Base-by-base conservation (phyloP, 208 protist genomes). In the Trichomonas tenax region DNA sequence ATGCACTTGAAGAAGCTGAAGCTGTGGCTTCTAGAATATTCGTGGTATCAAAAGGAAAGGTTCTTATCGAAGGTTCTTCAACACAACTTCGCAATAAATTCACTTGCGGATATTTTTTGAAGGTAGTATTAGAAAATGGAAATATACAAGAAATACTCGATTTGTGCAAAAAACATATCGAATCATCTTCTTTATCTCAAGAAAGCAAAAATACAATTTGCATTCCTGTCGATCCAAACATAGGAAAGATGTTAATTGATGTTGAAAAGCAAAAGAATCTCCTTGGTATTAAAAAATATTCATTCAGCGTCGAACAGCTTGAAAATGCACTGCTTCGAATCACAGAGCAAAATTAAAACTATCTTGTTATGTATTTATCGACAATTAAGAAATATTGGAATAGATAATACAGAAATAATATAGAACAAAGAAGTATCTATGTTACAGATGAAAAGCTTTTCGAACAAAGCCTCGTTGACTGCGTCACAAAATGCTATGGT, bases 1-100 rank as follows among this genome's bases (percentile, higher is more conserved):
- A 96, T 34, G 44, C 49, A 31, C 15, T 96, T 0, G 93, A 96
- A 46, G 93, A 96, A 82, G 46, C 49, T 45, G 93, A 96, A 82
- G 44, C 86, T 51, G 86, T 93, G 1, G 34, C 44, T 21, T 93
- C 86, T 38, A 93, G 86, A 51, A 17, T 93, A 0, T 93, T 93
- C 86, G 51, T 93, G 34, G 86, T 93, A 15, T 0, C 86, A 51
- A 17, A 17, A 15, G 44, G 86, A 34, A 0, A 93, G 1, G 38
- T 93, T 23, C 86, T 44, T 15, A 58, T 51, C 34, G 0, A 44
- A 21, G 86, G 86, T 3, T 58, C 86, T 26, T 58, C 44, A 15
- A 93, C 86, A 58, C 44, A 93, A 51, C 38, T 93, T 17, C 45
- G 86, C 10, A 34, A 93, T 38, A 4, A 93, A 38, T 93, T 58